Percentiles rank a stretch among this genome's conserved stretches.
Conservation (phyloP, 148 eudicot genomes). For the Chenopodium album region DNA sequence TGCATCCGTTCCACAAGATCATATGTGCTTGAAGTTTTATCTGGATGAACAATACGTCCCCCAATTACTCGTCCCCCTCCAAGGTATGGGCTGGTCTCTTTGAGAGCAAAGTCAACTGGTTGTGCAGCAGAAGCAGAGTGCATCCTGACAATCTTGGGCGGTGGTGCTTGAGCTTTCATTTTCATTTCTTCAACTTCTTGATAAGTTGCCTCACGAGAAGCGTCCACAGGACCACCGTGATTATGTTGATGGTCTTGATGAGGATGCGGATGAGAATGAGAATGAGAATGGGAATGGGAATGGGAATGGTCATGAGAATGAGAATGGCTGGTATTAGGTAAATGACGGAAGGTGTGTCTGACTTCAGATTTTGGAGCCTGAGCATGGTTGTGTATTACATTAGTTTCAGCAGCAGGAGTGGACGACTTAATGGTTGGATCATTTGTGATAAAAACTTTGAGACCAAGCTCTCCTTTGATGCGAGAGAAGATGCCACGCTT, state of each 20-base stretch:
- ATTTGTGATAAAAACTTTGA: constrained; percentile 73
- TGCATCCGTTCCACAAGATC: constrained; percentile 94
- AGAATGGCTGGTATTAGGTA: constrained; percentile 51
- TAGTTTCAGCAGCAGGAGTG: constrained; percentile 34
- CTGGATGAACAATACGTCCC: constrained; percentile 71
- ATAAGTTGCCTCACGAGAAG: constrained; percentile 53
- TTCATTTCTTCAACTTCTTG: constrained; percentile 68
- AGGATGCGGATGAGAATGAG: constrained; percentile 31
- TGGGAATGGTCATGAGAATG: constrained; percentile 26
- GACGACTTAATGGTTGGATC: constrained; percentile 81
- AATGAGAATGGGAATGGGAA: neutral
- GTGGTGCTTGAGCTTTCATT: constrained; percentile 66
- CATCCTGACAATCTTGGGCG: constrained; percentile 70
- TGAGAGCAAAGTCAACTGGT: constrained; percentile 83
- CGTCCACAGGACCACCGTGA: constrained; percentile 22
- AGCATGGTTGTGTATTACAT: constrained; percentile 18
- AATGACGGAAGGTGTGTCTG: constrained; percentile 74
- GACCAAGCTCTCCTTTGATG: constrained; percentile 89
- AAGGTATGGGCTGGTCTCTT: constrained; percentile 94
- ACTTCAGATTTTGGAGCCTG: constrained; percentile 41
- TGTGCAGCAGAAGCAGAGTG: constrained; percentile 71
- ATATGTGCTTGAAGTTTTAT: constrained; percentile 66
- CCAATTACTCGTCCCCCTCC: constrained; percentile 97
- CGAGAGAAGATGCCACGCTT: constrained; percentile 88
- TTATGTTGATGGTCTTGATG: constrained; percentile 24